These are phyloP conservation scores for Dianthus caryophyllus DNA, from an alignment of 148 eudicot species.

Conservation along the genomic window DNA sequence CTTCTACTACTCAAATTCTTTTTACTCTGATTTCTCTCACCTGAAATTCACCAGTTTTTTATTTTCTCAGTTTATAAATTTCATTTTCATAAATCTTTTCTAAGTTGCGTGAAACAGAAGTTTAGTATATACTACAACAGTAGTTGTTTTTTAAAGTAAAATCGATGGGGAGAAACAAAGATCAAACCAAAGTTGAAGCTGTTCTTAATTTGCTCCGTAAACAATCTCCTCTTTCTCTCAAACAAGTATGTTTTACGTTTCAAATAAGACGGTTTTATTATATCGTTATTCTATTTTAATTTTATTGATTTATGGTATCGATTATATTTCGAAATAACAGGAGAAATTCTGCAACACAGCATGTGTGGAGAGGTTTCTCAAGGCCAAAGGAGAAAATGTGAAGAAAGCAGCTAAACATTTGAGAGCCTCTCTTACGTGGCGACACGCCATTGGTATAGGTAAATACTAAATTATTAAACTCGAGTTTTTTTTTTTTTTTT, in stretches of 20 bases:
- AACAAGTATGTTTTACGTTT: conserved; percentile 51
- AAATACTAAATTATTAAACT: conserved; percentile 8
- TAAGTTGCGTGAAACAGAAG: background rate
- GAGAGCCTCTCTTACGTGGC: conserved; percentile 78
- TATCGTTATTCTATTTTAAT: too few relatives aligned
- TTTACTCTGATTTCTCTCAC: background rate
- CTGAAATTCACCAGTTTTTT: background rate
- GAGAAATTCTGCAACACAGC: conserved; percentile 85
- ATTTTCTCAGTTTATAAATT: background rate
- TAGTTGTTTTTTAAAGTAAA: background rate
- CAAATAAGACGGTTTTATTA: too few relatives aligned
- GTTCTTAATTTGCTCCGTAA: conserved; percentile 65
- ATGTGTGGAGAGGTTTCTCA: conserved; percentile 82
- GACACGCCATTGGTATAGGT: conserved; percentile 70
- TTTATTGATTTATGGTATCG: too few relatives aligned
- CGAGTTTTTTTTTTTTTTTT: too few relatives aligned
- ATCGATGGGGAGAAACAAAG: conserved; percentile 67
- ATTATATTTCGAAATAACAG: too few relatives aligned
- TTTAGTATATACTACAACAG: background rate
- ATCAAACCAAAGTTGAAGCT: conserved; percentile 51
- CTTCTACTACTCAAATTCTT: background rate
- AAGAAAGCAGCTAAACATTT: conserved; percentile 86
- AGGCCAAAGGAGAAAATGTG: conserved; percentile 71
- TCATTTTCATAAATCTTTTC: too few relatives aligned
- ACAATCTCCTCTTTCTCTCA: conserved; percentile 75